Percentiles rank a stretch among this genome's conserved stretches.
These are phyloP conservation scores for Evansstolkia leycettana DNA, from an alignment of 495 filamentous ascomycete species.

Conservation along the genomic window DNA sequence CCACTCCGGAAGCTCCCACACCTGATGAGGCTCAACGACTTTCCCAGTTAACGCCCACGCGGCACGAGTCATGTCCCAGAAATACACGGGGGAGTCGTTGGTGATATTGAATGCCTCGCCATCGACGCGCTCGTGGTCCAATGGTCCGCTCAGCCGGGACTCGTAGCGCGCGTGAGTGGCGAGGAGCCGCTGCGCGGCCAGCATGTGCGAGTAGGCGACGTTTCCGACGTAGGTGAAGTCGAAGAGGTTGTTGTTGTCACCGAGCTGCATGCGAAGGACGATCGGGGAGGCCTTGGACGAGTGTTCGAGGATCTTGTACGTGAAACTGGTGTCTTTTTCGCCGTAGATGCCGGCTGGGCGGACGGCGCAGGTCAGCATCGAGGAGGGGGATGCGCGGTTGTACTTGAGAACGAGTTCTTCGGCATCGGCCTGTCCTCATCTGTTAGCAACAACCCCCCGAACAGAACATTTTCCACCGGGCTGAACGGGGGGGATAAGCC, in stretches of 20 bases:
- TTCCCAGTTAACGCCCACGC: conserved; percentile 66
- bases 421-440: conserved; percentile 69
- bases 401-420: conserved; percentile 74
- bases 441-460: conserved; percentile 1
- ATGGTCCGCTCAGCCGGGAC: conserved; percentile 40
- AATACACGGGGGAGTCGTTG: conserved; percentile 83
- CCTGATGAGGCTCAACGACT: conserved; percentile 48
- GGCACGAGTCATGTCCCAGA: conserved; percentile 83
- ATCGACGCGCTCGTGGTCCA: conserved; percentile 72
- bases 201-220: conserved; percentile 34
- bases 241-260: conserved; percentile 69
- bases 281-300: conserved; percentile 33
- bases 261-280: conserved; percentile 72
- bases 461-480: not conserved
- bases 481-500: conserved; percentile 1
- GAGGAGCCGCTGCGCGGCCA: conserved; percentile 58
- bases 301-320: conserved; percentile 40
- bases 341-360: conserved; percentile 87
- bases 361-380: conserved; percentile 65
- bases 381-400: conserved; percentile 56
- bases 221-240: conserved; percentile 47
- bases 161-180: conserved; percentile 38
- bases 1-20: conserved; percentile 55
- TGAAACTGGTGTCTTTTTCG: conserved; percentile 70
- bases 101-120: conserved; percentile 95